phyloP scores from a whole-genome alignment of 2,329 filamentous ascomycete species.

The Aspergillus puulaauensis region DNA sequence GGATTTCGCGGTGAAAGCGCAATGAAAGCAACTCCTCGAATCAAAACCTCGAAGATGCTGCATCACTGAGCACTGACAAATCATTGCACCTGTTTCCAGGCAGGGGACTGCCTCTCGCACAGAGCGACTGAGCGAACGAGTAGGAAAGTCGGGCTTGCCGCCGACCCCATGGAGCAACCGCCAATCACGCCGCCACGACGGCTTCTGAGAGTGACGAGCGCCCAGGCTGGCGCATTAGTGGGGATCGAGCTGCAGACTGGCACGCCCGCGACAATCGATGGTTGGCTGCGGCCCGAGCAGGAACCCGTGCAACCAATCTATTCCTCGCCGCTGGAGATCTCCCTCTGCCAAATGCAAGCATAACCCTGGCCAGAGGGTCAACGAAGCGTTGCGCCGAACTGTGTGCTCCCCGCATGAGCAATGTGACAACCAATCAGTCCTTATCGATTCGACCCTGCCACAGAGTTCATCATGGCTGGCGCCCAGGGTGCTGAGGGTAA shows the following conservation, averaged over 20 bases:
- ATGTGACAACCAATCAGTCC: slow-evolving; percentile 14
- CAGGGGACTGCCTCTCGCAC: neutral
- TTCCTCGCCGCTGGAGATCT: slow-evolving; percentile 5
- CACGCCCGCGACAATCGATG: slow-evolving; percentile 1
- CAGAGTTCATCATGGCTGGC: slow-evolving; percentile 3
- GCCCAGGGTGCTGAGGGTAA: slow-evolving; percentile 8
- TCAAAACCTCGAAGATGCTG: neutral
- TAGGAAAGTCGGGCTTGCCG: slow-evolving; percentile 13
- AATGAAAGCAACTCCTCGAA: neutral
- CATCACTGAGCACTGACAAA: neutral
- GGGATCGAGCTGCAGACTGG: slow-evolving; percentile 11
- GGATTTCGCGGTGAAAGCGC: neutral
- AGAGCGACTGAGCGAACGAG: slow-evolving; percentile 7
- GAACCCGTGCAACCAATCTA: slow-evolving; percentile 10
- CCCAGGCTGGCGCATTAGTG: slow-evolving; percentile 16
- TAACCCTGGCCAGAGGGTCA: neutral
- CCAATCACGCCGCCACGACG: slow-evolving; percentile 14
- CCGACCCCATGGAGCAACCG: neutral
- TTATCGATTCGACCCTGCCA: neutral
- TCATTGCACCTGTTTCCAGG: neutral
- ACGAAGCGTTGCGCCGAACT: neutral
- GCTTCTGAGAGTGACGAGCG: slow-evolving; percentile 13
- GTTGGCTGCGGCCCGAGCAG: slow-evolving; percentile 9
- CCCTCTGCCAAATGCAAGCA: slow-evolving; percentile 1
- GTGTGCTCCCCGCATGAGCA: slow-evolving; percentile 10